Evolutionary conservation across 1,284 basidiomycete genomes (phyloP).

Genomic region (Irpex sp.): DNA sequence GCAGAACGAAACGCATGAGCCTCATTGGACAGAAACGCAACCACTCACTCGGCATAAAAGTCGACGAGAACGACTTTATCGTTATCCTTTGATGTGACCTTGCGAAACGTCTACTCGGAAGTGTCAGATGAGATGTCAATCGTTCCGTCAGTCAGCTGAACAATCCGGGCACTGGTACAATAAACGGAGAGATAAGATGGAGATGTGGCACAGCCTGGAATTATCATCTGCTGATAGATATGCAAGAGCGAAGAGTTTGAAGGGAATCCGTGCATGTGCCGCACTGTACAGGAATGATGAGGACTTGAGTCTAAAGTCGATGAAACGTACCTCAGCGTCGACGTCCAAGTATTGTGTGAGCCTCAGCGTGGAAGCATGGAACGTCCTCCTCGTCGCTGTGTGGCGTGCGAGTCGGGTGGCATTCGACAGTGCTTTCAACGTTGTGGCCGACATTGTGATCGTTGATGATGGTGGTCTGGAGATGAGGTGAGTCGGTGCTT

Average conservation of each 20-base stretch:
- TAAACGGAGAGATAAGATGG: not conserved
- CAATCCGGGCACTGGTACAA: not conserved
- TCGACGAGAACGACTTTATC: conserved; percentile 63
- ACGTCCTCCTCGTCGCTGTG: conserved; percentile 7
- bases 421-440: not conserved
- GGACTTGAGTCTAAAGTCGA: not conserved
- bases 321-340: conserved; percentile 25
- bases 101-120: conserved; percentile 42
- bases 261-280: not conserved
- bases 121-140: no score
- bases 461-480: not conserved
- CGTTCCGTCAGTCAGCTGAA: not conserved
- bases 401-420: not conserved
- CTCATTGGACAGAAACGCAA: not conserved
- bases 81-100: conserved; percentile 29
- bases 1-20: not conserved
- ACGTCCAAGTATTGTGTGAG: conserved; percentile 30
- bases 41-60: conserved; percentile 68
- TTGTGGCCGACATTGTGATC: not conserved
- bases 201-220: not conserved
- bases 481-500: not conserved
- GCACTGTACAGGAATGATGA: not conserved
- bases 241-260: not conserved
- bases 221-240: not conserved
- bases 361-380: conserved; percentile 23